These are phyloP conservation scores for Starmerella potacharoeniae DNA, from an alignment of 805 yeast genomes.

Conservation along the genomic window DNA sequence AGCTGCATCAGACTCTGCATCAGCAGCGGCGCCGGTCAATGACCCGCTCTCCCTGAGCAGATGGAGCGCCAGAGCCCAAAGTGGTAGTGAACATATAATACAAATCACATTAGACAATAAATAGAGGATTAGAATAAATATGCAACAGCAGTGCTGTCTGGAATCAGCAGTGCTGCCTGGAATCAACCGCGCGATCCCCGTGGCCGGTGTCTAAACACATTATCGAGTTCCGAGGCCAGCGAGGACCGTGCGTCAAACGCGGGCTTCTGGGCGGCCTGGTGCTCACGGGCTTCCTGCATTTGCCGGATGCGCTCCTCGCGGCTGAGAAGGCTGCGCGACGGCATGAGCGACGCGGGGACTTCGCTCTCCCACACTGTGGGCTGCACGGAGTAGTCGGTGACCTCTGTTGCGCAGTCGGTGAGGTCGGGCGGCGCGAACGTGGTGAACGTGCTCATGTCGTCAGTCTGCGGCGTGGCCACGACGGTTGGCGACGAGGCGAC, in stretches of 20 bases:
- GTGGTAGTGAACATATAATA: too few species aligned
- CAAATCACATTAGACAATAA: neutral
- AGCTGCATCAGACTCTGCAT: neutral
- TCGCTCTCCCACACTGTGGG: constrained; percentile 14
- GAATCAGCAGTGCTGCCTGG: too few species aligned
- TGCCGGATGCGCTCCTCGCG: constrained; percentile 19
- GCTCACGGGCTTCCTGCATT: neutral
- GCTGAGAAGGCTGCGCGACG: constrained; percentile 4
- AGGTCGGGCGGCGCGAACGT: constrained; percentile 3
- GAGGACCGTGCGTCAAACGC: neutral
- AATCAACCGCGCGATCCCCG: neutral
- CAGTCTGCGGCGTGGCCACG: constrained; percentile 6
- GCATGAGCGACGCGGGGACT: neutral
- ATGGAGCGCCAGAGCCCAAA: neutral
- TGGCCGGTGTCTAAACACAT: constrained; percentile 9
- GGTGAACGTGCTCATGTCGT: neutral
- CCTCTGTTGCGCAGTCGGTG: neutral
- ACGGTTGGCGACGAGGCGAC: constrained; percentile 9
- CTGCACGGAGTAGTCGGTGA: constrained; percentile 1
- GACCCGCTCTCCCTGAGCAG: neutral
- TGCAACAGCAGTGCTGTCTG: neutral
- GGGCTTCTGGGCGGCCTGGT: neutral
- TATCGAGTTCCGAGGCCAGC: constrained; percentile 11
- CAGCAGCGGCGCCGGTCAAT: neutral
- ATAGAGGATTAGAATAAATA: neutral